These are phyloP conservation scores for Penicillium oxalicum DNA, from an alignment of 2,329 filamentous ascomycete genomes.

Conservation along the genomic window DNA sequence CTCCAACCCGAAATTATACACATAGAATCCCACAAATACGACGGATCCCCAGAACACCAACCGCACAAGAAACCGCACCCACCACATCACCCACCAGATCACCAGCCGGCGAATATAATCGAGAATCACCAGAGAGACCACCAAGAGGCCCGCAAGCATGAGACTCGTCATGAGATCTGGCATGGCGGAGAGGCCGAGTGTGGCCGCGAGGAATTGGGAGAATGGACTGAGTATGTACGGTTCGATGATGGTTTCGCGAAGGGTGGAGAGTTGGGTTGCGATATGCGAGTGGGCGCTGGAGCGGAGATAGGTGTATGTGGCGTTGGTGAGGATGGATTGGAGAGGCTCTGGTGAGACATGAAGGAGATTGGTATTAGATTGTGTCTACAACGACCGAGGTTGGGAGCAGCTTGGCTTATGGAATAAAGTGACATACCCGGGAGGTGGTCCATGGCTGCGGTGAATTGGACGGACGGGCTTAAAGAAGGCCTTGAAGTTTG, in stretches of 20 bases:
- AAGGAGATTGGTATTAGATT: background rate
- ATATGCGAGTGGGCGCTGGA: slow-evolving; percentile 15
- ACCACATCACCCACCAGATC: slow-evolving; percentile 74
- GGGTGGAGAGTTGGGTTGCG: slow-evolving; percentile 18
- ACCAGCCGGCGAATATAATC: slow-evolving; percentile 66
- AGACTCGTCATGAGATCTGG: slow-evolving; percentile 34
- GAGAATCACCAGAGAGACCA: slow-evolving; percentile 59
- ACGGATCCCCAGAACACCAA: slow-evolving; percentile 61
- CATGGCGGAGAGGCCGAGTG: slow-evolving; percentile 20
- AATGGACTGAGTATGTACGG: slow-evolving; percentile 44
- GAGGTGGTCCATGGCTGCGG: slow-evolving; percentile 14
- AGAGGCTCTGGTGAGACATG: slow-evolving; percentile 14
- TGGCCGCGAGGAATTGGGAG: slow-evolving; percentile 29
- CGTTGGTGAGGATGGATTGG: slow-evolving; percentile 15
- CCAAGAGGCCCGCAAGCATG: slow-evolving; percentile 54
- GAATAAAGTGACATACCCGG: slow-evolving; percentile 10
- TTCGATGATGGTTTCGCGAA: slow-evolving; percentile 41
- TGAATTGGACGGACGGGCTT: background rate
- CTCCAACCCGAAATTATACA: slow-evolving; percentile 43
- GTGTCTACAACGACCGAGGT: background rate
- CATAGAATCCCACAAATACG: slow-evolving; percentile 48
- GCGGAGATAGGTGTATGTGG: slow-evolving; percentile 15
- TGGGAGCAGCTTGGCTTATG: no score
- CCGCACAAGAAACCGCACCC: slow-evolving; percentile 61
- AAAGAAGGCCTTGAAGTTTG: background rate